These are phyloP conservation scores for Phytopythium mirpurense DNA, from an alignment of 352 stramenopile species.

Conservation along the genomic window DNA sequence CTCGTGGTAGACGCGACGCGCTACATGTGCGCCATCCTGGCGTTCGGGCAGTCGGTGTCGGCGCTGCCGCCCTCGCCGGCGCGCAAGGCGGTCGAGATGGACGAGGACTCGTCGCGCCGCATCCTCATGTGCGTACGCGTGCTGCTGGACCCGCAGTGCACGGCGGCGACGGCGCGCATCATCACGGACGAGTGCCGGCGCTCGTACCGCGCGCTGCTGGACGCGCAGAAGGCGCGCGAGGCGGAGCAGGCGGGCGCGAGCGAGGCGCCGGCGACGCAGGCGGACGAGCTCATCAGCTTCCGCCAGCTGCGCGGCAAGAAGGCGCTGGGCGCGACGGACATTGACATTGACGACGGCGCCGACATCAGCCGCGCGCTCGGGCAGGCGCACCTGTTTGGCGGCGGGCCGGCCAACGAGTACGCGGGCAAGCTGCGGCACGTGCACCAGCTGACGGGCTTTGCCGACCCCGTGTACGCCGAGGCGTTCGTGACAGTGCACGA, in stretches of 20 bases:
- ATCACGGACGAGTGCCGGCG: slow-evolving; percentile 78
- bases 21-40: slow-evolving; percentile 71
- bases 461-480: slow-evolving; percentile 99
- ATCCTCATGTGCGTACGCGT: slow-evolving; percentile 94
- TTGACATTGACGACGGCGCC: slow-evolving; percentile 98
- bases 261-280: slow-evolving; percentile 62
- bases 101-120: slow-evolving; percentile 94
- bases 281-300: slow-evolving; percentile 98
- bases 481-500: slow-evolving; percentile 99
- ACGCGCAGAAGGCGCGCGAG: slow-evolving; percentile 67
- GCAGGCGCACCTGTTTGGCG: slow-evolving; percentile 45
- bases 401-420: slow-evolving; percentile 68
- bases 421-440: slow-evolving; percentile 93
- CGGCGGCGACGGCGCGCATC: slow-evolving; percentile 57
- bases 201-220: slow-evolving; percentile 72
- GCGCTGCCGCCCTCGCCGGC: slow-evolving; percentile 3
- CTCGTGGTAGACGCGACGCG: slow-evolving; percentile 65
- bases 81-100: slow-evolving; percentile 68
- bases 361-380: slow-evolving; percentile 95
- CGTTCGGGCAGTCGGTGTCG: slow-evolving; percentile 48
- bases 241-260: slow-evolving; percentile 46
- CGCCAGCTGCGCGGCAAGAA: slow-evolving; percentile 93
- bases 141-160: slow-evolving; percentile 89
- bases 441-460: slow-evolving; percentile 99
- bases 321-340: slow-evolving; percentile 89